Percentiles rank a stretch among this genome's conserved stretches.
These are phyloP conservation scores for Ophiosphaerella korrae DNA, from an alignment of 2,329 filamentous ascomycete genomes.

Conservation along the genomic window DNA sequence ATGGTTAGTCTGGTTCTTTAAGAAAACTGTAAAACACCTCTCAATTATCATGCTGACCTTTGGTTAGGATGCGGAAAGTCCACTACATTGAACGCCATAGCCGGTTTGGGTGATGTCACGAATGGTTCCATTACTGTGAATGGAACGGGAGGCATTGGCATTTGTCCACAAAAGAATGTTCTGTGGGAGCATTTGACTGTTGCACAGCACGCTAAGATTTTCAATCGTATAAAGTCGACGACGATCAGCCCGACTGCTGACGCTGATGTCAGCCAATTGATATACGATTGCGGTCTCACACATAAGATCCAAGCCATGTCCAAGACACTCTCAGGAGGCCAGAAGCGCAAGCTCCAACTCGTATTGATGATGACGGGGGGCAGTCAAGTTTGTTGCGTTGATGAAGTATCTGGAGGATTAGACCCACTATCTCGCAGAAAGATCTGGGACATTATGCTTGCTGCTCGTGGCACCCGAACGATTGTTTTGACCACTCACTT, in stretches of 20 bases:
- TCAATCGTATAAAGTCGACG: conserved; percentile 73
- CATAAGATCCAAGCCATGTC: conserved; percentile 71
- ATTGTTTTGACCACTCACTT: conserved; percentile 87
- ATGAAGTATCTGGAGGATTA: conserved; percentile 85
- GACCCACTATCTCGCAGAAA: conserved; percentile 84
- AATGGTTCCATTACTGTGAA: conserved; percentile 76
- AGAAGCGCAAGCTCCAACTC: conserved; percentile 86
- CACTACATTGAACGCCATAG: conserved; percentile 78
- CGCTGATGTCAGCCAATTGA: conserved; percentile 62
- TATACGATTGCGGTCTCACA: conserved; percentile 73
- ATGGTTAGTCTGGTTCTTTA: conserved; percentile 46
- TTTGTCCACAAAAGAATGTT: conserved; percentile 89
- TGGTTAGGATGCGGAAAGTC: conserved; percentile 75
- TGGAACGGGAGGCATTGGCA: conserved; percentile 74
- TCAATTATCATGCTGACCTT: background rate
- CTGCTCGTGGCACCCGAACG: conserved; percentile 77
- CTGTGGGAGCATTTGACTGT: conserved; percentile 86
- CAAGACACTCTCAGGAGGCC: conserved; percentile 80
- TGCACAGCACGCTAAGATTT: conserved; percentile 79
- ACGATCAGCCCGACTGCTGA: conserved; percentile 56
- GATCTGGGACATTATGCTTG: conserved; percentile 89
- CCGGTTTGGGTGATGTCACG: conserved; percentile 75
- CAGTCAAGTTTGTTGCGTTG: conserved; percentile 82
- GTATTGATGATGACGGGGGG: conserved; percentile 78
- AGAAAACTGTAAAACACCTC: background rate